These are phyloP conservation scores for Anthracocystis panici-leucophaei DNA, from an alignment of 1,284 basidiomycete species.

Conservation along the genomic window DNA sequence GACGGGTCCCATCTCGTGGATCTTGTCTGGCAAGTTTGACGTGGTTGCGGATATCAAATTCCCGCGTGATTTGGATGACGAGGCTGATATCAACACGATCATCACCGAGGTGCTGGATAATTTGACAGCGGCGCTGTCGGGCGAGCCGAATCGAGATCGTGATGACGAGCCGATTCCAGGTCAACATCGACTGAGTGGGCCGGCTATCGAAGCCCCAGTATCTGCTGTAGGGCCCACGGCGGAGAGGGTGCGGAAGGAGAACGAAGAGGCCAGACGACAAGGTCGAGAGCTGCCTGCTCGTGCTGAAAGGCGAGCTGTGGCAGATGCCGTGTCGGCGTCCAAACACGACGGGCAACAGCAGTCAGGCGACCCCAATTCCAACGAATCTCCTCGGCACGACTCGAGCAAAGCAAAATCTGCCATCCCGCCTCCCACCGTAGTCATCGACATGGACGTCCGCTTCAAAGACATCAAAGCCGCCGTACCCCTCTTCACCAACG, in stretches of 20 bases:
- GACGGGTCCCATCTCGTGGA: slow-evolving; percentile 91
- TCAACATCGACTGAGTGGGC: slow-evolving; percentile 85
- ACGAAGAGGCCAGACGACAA: slow-evolving; percentile 38
- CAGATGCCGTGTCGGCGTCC: not conserved
- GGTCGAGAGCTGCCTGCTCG: slow-evolving; percentile 24
- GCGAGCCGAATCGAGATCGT: slow-evolving; percentile 28
- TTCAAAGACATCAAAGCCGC: slow-evolving; percentile 96
- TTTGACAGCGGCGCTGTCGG: slow-evolving; percentile 72
- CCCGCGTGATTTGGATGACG: slow-evolving; percentile 82
- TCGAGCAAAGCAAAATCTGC: slow-evolving; percentile 10
- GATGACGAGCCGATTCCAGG: slow-evolving; percentile 80
- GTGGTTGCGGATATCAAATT: slow-evolving; percentile 97
- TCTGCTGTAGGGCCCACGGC: slow-evolving; percentile 63
- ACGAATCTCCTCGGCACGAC: slow-evolving; percentile 12
- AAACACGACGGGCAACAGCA: not conserved
- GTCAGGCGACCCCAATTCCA: slow-evolving; percentile 16
- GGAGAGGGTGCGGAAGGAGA: slow-evolving; percentile 58
- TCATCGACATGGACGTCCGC: slow-evolving; percentile 91
- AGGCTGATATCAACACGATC: slow-evolving; percentile 81
- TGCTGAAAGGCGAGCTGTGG: slow-evolving; percentile 9
- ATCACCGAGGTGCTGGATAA: slow-evolving; percentile 91
- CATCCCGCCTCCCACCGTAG: slow-evolving; percentile 71
- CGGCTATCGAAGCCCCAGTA: slow-evolving; percentile 82
- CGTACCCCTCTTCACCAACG: slow-evolving; percentile 75
- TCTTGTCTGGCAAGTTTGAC: slow-evolving; percentile 94